Conservation (phyloP, 208 protist genomes). For the Angomonas deanei region DNA sequence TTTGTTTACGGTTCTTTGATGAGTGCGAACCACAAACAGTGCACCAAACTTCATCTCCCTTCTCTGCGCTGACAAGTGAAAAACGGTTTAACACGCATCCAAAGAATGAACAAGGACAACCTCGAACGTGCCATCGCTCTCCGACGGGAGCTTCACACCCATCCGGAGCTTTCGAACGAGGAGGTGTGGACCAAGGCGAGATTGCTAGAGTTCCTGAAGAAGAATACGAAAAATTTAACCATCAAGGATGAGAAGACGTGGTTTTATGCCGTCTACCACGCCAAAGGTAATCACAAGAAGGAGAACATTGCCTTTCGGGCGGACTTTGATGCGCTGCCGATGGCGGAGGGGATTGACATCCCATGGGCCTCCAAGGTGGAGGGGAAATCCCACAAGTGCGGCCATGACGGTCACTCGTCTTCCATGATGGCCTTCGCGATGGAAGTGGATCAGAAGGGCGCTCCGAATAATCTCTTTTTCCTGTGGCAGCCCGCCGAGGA, state of each 20-base stretch:
- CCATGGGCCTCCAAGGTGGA: conserved; percentile 31
- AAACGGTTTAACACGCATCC: background rate
- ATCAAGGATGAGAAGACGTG: conserved; percentile 27
- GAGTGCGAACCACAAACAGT: background rate
- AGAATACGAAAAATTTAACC: conserved; percentile 19
- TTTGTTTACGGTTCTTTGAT: background rate
- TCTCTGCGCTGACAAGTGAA: too few species aligned
- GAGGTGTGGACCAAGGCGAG: conserved; percentile 43
- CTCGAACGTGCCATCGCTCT: conserved; percentile 18
- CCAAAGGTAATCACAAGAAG: conserved; percentile 8
- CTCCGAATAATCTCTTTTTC: conserved; percentile 34
- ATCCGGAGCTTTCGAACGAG: conserved; percentile 41
- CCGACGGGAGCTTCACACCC: conserved; percentile 29
- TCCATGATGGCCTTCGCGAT: conserved; percentile 35
- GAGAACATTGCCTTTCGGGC: conserved; percentile 32
- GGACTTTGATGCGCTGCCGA: conserved; percentile 38
- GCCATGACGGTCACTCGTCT: conserved; percentile 34
- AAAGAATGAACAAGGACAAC: conserved; percentile 9
- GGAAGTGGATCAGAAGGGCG: conserved; percentile 37
- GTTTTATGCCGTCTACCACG: conserved; percentile 34
- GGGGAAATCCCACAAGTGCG: conserved; percentile 39
- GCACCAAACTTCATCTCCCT: background rate
- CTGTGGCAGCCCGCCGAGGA: conserved; percentile 42
- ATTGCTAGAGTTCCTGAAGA: conserved; percentile 20
- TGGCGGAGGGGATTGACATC: conserved; percentile 27